Conservation (phyloP, 2,329 filamentous ascomycete genomes). For the Phialemoniopsis sp. region DNA sequence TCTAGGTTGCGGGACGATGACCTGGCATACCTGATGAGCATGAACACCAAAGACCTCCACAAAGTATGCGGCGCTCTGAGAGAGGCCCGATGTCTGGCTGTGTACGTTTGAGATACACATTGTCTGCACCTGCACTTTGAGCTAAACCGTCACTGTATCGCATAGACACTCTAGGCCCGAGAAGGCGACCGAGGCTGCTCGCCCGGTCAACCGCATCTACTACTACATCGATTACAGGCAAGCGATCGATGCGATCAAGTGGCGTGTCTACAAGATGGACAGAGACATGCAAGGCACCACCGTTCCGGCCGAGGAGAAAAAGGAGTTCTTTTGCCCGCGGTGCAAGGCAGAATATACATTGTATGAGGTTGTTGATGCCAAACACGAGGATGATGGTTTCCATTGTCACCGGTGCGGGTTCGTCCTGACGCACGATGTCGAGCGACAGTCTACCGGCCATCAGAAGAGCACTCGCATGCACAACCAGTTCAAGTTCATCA, state of each 20-base stretch:
- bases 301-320: slow-evolving; percentile 77
- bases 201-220: slow-evolving; percentile 83
- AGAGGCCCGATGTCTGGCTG: slow-evolving; percentile 80
- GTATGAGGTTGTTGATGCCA: slow-evolving; percentile 80
- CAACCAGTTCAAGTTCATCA: slow-evolving; percentile 74
- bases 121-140: background rate
- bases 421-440: slow-evolving; percentile 60
- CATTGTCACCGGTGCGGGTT: slow-evolving; percentile 75
- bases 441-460: slow-evolving; percentile 65
- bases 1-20: slow-evolving; percentile 71
- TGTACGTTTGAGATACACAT: slow-evolving; percentile 53
- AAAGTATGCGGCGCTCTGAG: slow-evolving; percentile 81
- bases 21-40: slow-evolving; percentile 78
- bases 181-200: slow-evolving; percentile 64
- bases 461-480: slow-evolving; percentile 73
- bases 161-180: slow-evolving; percentile 71
- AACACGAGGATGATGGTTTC: slow-evolving; percentile 73
- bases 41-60: slow-evolving; percentile 88
- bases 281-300: slow-evolving; percentile 84
- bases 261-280: slow-evolving; percentile 82
- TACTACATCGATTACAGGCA: slow-evolving; percentile 96
- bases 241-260: slow-evolving; percentile 95
- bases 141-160: slow-evolving; percentile 1
- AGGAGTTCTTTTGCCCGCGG: slow-evolving; percentile 80
- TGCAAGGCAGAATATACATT: slow-evolving; percentile 86